phyloP scores from a whole-genome alignment of 345 rosid species.

The Pistacia atlantica region DNA sequence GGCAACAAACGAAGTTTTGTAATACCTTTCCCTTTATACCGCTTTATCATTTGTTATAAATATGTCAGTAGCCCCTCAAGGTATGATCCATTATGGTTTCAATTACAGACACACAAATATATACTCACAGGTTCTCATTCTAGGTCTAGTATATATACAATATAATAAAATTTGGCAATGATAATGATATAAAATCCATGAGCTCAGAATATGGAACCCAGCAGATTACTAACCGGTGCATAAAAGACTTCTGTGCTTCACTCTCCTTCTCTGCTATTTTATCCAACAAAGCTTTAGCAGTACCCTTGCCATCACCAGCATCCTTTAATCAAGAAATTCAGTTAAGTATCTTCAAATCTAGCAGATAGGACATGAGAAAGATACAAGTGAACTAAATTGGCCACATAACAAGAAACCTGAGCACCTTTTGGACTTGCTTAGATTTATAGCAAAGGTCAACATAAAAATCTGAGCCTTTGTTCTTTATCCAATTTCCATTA shows the following conservation, averaged over 20 bases:
- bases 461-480: conserved; percentile 77
- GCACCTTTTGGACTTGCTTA: conserved; percentile 75
- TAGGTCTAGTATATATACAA: too few relatives aligned
- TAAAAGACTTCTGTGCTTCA: conserved; percentile 97
- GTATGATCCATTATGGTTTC: not conserved
- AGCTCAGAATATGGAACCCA: conserved; percentile 19
- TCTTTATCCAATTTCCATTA: conserved; percentile 82
- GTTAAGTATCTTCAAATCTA: conserved; percentile 8
- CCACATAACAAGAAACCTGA: conserved; percentile 5
- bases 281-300: conserved; percentile 74
- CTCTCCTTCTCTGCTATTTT: conserved; percentile 78
- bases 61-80: not conserved
- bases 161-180: too few relatives aligned
- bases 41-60: not conserved
- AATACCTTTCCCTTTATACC: not conserved
- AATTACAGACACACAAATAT: not conserved
- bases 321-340: conserved; percentile 47
- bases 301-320: conserved; percentile 79
- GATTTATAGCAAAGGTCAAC: conserved; percentile 54
- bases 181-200: conserved; percentile 16
- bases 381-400: conserved; percentile 12
- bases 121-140: too few relatives aligned
- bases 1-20: not conserved
- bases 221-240: conserved; percentile 82
- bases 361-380: conserved; percentile 18